These are phyloP conservation scores for Isabelozyma gotoi DNA, from an alignment of 805 yeast species.

Conservation along the genomic window DNA sequence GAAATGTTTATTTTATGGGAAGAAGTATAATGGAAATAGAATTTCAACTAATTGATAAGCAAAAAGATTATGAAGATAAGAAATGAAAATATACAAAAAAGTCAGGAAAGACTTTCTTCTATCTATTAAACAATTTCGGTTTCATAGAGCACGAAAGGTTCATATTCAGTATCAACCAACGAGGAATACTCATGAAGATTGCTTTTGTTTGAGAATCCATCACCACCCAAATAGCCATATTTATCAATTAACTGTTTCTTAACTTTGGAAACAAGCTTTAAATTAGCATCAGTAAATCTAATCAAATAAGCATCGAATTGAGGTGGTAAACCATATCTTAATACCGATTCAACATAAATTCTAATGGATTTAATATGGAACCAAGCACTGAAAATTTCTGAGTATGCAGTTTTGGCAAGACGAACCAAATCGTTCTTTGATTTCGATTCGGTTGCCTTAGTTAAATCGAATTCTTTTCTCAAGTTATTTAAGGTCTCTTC, in stretches of 20 bases:
- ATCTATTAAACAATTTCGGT: constrained; percentile 28
- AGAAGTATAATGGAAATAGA: too few species aligned
- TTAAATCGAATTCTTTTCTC: constrained; percentile 76
- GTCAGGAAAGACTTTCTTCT: neutral
- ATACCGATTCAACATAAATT: constrained; percentile 86
- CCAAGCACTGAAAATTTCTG: constrained; percentile 84
- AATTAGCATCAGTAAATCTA: constrained; percentile 38
- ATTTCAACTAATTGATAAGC: too few species aligned
- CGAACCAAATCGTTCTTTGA: constrained; percentile 76
- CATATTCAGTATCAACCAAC: constrained; percentile 90
- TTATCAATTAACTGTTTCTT: constrained; percentile 69
- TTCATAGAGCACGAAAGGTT: constrained; percentile 88
- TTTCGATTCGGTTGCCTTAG: constrained; percentile 71
- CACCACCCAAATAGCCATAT: constrained; percentile 90
- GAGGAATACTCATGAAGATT: constrained; percentile 85
- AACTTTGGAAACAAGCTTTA: constrained; percentile 49
- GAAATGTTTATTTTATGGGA: neutral
- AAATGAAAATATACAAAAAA: neutral
- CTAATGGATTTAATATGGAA: constrained; percentile 86
- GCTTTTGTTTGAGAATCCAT: constrained; percentile 72
- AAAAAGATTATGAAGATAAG: neutral
- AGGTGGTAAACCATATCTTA: constrained; percentile 97
- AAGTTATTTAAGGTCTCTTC: constrained; percentile 70
- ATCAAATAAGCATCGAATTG: constrained; percentile 62
- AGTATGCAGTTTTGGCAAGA: constrained; percentile 84